Evolutionary conservation across 306 rosid species (phyloP).

Genomic region (Rosa multiflora): DNA sequence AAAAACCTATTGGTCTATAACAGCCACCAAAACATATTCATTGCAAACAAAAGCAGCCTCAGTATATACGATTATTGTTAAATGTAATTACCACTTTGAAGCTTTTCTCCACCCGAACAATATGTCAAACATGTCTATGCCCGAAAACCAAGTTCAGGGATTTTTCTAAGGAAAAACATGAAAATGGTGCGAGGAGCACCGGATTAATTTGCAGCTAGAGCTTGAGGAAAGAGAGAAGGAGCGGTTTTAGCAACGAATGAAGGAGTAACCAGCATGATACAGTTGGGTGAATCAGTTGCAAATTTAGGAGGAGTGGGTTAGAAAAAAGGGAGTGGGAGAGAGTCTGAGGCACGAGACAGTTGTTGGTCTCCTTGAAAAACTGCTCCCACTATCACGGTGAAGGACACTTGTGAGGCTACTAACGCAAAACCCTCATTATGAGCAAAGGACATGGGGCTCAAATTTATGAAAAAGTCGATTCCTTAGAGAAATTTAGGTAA

Average conservation of each 20-base stretch:
- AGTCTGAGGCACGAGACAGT: constrained; percentile 32
- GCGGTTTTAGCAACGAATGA: neutral
- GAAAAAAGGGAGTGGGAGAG: constrained; percentile 37
- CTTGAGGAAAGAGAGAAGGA: constrained; percentile 4
- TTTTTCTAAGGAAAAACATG: constrained; percentile 13
- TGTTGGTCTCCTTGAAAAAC: constrained; percentile 39
- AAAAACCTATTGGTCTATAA: neutral
- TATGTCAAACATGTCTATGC: constrained; percentile 60
- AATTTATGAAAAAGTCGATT: neutral
- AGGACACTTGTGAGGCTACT: constrained; percentile 41
- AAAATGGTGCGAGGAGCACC: neutral
- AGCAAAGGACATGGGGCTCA: neutral
- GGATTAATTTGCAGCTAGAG: constrained; percentile 1
- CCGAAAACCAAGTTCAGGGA: constrained; percentile 4
- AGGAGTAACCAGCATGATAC: constrained; percentile 17
- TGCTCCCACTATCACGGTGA: constrained; percentile 40
- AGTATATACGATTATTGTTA: neutral
- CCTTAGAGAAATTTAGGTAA: neutral
- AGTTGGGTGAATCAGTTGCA: constrained; percentile 32
- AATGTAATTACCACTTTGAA: constrained; percentile 62
- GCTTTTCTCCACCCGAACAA: constrained; percentile 88
- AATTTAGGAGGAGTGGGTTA: constrained; percentile 44
- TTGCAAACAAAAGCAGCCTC: neutral
- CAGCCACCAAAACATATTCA: neutral
- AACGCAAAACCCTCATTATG: neutral